phyloP scores from a whole-genome alignment of 2,329 filamentous ascomycete species.

The Myriosclerotinia duriaeana region DNA sequence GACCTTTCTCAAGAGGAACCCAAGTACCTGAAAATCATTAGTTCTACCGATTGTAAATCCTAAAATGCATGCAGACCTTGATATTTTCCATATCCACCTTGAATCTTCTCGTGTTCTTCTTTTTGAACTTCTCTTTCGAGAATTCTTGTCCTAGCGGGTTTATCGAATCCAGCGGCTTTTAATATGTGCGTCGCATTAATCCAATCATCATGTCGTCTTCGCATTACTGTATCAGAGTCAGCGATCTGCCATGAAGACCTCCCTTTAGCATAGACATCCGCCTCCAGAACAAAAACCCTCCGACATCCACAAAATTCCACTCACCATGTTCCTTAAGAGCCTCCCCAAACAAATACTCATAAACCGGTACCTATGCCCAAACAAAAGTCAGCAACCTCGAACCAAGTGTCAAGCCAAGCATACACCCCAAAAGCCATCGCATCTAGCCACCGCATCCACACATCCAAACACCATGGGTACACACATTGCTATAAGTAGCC shows the following conservation, averaged over 20 bases:
- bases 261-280: background rate
- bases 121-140: slow-evolving; percentile 96
- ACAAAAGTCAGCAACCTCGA: background rate
- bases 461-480: slow-evolving; percentile 32
- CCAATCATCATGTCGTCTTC: slow-evolving; percentile 89
- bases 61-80: slow-evolving; percentile 60
- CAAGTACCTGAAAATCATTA: slow-evolving; percentile 69
- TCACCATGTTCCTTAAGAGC: slow-evolving; percentile 73
- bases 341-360: slow-evolving; percentile 82
- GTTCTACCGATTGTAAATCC: slow-evolving; percentile 27
- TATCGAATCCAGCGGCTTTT: slow-evolving; percentile 96
- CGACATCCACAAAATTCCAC: background rate
- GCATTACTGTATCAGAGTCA: slow-evolving; percentile 62
- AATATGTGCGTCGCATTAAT: slow-evolving; percentile 99
- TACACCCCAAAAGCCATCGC: background rate
- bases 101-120: slow-evolving; percentile 94
- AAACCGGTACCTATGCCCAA: slow-evolving; percentile 75
- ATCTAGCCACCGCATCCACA: background rate
- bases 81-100: slow-evolving; percentile 98
- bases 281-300: too few relatives aligned
- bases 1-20: slow-evolving; percentile 84
- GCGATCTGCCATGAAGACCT: background rate
- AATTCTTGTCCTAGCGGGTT: slow-evolving; percentile 90
- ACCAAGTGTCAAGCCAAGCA: background rate
- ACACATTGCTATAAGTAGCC: slow-evolving; percentile 68